Percentiles rank a stretch among this genome's conserved stretches.
These are phyloP conservation scores for Lipomyces chichibuensis DNA, from an alignment of 805 yeast species.

Conservation along the genomic window DNA sequence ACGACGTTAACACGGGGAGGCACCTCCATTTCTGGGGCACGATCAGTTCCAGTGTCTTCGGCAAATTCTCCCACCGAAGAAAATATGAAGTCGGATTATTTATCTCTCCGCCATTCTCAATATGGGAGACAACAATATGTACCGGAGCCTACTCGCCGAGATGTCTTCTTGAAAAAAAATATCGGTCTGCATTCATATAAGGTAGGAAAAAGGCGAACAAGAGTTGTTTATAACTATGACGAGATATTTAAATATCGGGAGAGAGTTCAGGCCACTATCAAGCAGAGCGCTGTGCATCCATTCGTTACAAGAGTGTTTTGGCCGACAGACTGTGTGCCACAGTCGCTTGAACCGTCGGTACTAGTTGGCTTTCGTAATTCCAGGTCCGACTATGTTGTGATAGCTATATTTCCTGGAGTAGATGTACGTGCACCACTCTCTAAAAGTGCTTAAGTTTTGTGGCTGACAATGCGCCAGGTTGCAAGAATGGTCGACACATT, in stretches of 20 bases:
- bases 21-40: slow-evolving; percentile 22
- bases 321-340: slow-evolving; percentile 31
- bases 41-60: slow-evolving; percentile 29
- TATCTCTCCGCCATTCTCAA: background rate
- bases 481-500: background rate
- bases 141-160: background rate
- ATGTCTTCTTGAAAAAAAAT: background rate
- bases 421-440: background rate
- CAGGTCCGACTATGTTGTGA: slow-evolving; percentile 31
- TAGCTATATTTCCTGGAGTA: slow-evolving; percentile 3
- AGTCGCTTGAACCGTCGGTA: slow-evolving; percentile 16
- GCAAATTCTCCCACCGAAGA: slow-evolving; percentile 28
- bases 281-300: slow-evolving; percentile 1
- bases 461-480: background rate
- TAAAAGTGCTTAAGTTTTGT: background rate
- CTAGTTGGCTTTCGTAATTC: slow-evolving; percentile 37
- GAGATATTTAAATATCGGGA: slow-evolving; percentile 18
- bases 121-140: background rate
- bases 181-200: background rate
- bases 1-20: slow-evolving; percentile 16
- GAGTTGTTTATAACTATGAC: slow-evolving; percentile 16
- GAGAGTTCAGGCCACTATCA: background rate
- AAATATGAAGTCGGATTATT: background rate
- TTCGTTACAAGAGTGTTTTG: slow-evolving; percentile 32
- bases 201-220: background rate